Evolutionary conservation across 371 early-diverging fungal genomes (phyloP), one percentile per base, ranked within the genome.

Genomic region (Homolaphlyctis polyrhiza): DNA sequence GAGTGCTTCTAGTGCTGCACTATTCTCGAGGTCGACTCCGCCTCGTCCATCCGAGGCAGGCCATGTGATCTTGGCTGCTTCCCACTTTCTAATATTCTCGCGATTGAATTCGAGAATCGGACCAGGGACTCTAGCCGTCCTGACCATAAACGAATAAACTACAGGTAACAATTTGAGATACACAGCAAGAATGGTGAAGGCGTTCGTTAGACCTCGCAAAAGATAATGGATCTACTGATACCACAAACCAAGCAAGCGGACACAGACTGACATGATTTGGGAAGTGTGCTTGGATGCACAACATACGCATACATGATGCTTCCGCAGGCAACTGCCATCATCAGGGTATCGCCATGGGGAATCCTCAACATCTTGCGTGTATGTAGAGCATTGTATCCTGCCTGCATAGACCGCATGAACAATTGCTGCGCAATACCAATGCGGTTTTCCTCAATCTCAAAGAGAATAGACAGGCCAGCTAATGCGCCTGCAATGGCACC

Each of bases 301-400:
- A 59, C 59, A 55, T 74, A 78, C 1, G 76, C 73, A 49, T 77
- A 80, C 75, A 78, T 63, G 49, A 80, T 72, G 30, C 60, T 62
- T 11, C 66, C 73, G 57, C 66, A 66, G 6, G 73, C 67, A 8
- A 75, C 18, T 35, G 67, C 48, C 39, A 80, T 77, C 30, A 75
- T 30, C n/a, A 72, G 57, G 5, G 75, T 43, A 57, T 80, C 80
- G 18, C 76, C 80, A 33, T 75, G 69, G 5, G 71, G 64, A 29
- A 80, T 67, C 11, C 39, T 29, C 25, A 76, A 58, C 21, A 71
- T 30, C 5, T 65, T 61, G 14, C 76, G 64, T 18, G 58, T 34
- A 32, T 74, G 67, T 23, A 76, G 66, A 25, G 65, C 67, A 45
- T 71, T 73, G 54, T 74, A 72, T 30, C 50, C 47, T 21, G 57